Base-by-base conservation (phyloP, 495 filamentous ascomycete species). In the Xylaria flabelliformis region DNA sequence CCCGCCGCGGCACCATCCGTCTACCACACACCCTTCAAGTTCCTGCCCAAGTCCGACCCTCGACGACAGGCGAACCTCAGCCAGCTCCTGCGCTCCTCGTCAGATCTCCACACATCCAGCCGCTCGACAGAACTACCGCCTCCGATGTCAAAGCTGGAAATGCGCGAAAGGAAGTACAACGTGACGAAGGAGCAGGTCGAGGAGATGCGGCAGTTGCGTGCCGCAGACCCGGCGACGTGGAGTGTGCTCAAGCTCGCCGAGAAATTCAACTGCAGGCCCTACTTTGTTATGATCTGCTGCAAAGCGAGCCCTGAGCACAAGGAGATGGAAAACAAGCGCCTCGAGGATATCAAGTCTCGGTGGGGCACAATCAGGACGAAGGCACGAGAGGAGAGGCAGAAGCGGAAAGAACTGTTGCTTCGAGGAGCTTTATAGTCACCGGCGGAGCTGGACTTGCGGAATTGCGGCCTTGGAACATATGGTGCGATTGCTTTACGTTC, bases 21-120 rank as follows among this genome's bases (percentile, higher is more conserved):
- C 44, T 93, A 91, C 80, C 89, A 97, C 80, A 99, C 96, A 4
- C 96, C 96, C 41, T 85, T 89, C 69, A 94, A 93, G 73, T 99
- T 99, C 84, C 90, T 99, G 19, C 97, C 96, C 39, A 83, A 85
- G 72, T 83, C 85, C 71, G 97, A 99, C 83, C 87, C 88, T 9
- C 91, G 95, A 39, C 89, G 90, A 69, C 79, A 78, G 58, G 80
- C 80, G 10, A 81, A 82, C 63, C 82, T 94, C 8, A 75, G 73
- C 26, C 53, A 75, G 21, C 78, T 85, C 26, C 67, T 84, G 46
- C 73, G 71, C 69, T 15, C 73, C 19, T 65, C 79, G 34, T 39
- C 76, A 21, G 58, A 55, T 17, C 69, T 41, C 3, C 48, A 56
- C 26, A 64, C 80, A 51, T 48, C 71, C 3, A 68, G 67, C 34